These are phyloP conservation scores for Clitocybe nebularis DNA, from an alignment of 1,284 basidiomycete genomes.

Conservation along the genomic window DNA sequence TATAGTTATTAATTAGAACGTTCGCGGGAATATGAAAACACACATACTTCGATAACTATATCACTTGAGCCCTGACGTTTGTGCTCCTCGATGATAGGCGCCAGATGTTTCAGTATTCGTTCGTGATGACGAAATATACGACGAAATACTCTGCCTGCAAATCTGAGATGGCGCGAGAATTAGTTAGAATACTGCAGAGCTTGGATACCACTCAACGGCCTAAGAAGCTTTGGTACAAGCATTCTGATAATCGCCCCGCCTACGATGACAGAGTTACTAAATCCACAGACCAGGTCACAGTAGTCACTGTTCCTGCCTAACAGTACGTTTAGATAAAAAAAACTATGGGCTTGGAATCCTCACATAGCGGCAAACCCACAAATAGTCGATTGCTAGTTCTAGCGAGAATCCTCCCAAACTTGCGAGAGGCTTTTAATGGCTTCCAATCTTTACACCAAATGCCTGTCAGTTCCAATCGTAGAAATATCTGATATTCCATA, in stretches of 20 bases:
- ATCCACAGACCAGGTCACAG: constrained; percentile 16
- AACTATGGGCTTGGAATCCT: constrained; percentile 13
- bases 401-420: constrained; percentile 24
- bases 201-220: constrained; percentile 6
- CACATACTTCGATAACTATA: constrained; percentile 10
- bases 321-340: constrained; percentile 10
- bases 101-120: constrained; percentile 26
- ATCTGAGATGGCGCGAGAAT: background rate
- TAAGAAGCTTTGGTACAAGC: constrained; percentile 22
- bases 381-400: constrained; percentile 40
- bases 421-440: constrained; percentile 16
- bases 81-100: constrained; percentile 26
- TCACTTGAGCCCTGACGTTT: constrained; percentile 11
- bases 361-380: constrained; percentile 41
- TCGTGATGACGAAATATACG: constrained; percentile 24
- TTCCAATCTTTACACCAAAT: constrained; percentile 20
- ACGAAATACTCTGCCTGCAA: constrained; percentile 16
- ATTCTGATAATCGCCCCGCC: constrained; percentile 18
- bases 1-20: constrained; percentile 8
- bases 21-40: constrained; percentile 5
- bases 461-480: background rate
- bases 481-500: background rate
- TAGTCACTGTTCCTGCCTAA: constrained; percentile 20
- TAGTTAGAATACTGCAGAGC: background rate
- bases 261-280: constrained; percentile 16